Conservation (phyloP, 805 yeast genomes). For the Kregervanrija fluxuum region DNA sequence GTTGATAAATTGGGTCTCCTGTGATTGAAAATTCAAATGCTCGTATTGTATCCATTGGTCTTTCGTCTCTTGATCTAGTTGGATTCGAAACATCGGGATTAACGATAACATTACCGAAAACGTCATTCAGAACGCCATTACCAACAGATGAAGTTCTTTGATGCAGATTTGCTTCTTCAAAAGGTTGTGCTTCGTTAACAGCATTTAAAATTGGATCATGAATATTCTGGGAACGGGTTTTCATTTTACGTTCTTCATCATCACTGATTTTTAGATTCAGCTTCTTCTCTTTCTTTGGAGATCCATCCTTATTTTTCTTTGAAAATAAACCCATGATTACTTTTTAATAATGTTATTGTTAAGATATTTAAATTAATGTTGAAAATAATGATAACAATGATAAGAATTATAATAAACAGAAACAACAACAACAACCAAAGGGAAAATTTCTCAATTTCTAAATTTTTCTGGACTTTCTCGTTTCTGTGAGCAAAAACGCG, state of each 20-base stretch:
- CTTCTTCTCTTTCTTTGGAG: constrained; percentile 11
- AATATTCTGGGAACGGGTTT: constrained; percentile 59
- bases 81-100: constrained; percentile 91
- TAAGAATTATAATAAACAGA: too few relatives aligned
- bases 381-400: too few relatives aligned
- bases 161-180: constrained; percentile 50
- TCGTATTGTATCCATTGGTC: constrained; percentile 95
- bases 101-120: constrained; percentile 75
- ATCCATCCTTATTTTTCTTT: constrained; percentile 28
- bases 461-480: too few relatives aligned
- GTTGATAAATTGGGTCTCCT: constrained; percentile 74
- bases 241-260: constrained; percentile 47
- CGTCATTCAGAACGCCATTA: constrained; percentile 55
- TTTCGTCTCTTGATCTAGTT: constrained; percentile 84
- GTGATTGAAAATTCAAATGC: constrained; percentile 91
- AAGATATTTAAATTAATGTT: too few relatives aligned
- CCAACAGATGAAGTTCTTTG: constrained; percentile 28
- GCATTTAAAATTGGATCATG: constrained; percentile 92
- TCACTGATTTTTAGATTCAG: constrained; percentile 36
- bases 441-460: too few relatives aligned
- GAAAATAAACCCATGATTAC: constrained; percentile 39
- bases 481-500: too few relatives aligned
- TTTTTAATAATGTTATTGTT: too few relatives aligned
- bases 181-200: constrained; percentile 93
- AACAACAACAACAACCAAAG: too few relatives aligned